Conservation (phyloP, 2,329 filamentous ascomycete genomes). For the Trichoderma sp. region DNA sequence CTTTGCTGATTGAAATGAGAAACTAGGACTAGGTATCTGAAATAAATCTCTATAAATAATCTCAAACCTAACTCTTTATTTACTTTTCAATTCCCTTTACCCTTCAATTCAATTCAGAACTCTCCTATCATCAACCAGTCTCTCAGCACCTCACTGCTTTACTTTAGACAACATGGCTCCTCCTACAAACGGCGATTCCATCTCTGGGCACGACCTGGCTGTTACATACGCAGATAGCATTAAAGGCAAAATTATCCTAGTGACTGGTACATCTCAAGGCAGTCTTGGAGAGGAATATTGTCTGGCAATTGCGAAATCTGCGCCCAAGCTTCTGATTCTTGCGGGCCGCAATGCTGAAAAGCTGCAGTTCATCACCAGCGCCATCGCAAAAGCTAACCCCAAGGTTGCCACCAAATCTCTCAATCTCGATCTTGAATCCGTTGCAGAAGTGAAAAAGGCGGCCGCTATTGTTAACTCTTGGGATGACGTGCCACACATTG, state of each 20-base stretch:
- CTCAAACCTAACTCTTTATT: too few relatives aligned
- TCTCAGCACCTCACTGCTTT: too few relatives aligned
- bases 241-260: neutral
- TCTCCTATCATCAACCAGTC: neutral
- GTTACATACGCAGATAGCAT: neutral
- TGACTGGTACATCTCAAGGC: neutral
- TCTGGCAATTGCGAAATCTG: neutral
- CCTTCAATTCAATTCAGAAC: neutral
- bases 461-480: neutral
- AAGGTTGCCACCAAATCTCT: neutral
- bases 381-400: neutral
- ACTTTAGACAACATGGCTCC: neutral
- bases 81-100: too few relatives aligned
- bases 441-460: neutral
- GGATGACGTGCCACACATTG: neutral
- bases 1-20: neutral
- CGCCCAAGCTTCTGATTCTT: neutral
- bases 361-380: neutral
- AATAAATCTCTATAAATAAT: neutral
- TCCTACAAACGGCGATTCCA: neutral
- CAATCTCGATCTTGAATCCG: neutral
- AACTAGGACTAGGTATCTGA: neutral
- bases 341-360: neutral
- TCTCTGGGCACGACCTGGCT: neutral
- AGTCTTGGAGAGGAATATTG: neutral